Evolutionary conservation across 495 filamentous ascomycete species (phyloP), one percentile per base, ranked within the genome.

Genomic region (Hyaloscypha finlandica): DNA sequence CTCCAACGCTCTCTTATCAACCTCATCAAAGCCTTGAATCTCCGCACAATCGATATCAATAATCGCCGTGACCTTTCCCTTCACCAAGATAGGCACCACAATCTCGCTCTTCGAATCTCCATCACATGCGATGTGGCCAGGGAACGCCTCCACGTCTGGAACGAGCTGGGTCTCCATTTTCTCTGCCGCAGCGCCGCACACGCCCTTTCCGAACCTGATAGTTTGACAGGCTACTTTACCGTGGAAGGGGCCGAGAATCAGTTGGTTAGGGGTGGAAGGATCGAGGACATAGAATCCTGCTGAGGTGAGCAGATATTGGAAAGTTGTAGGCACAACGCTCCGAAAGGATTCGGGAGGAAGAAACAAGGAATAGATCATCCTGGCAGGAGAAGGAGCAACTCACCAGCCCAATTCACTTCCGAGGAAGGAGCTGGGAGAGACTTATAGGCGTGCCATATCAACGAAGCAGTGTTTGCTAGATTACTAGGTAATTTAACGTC

Each of bases 41-140:
- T 84, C 85, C 16, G 87, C 83, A 74, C 93, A 97, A 74, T 97
- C 93, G 25, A 97, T 79, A 73, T 97, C 94, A 61, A 97, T 92
- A 73, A 97, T 92, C 9, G 86, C 93, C 29, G 95, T 89, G n/a
- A 92, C 83, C 58, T 71, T 70, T 20, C 68, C 65, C 16, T 67
- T 73, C 22, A 82, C 78, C 29, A 91, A 65, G 71, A 97, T 87
- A 14, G 94, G 94, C 35, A 97, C 92, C 5, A 97, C 93, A 76
- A 97, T 92, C 82, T 97, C 94, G 77, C 92, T 96, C 75, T 82
- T 86, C 65, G 87, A 92, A 65, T 86, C 90, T 11, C 83, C 85
- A 77, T 97, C 94, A 74, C 94, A 97, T 6, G 94, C 92, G 75
- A 97, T 97, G 78, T 97, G 94, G 4, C 91, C 93, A 3, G 92